Evolutionary conservation across 2,329 filamentous ascomycete species (phyloP), one percentile per base, ranked within the genome.

Genomic region (Phaeosphaeriaceae sp.): DNA sequence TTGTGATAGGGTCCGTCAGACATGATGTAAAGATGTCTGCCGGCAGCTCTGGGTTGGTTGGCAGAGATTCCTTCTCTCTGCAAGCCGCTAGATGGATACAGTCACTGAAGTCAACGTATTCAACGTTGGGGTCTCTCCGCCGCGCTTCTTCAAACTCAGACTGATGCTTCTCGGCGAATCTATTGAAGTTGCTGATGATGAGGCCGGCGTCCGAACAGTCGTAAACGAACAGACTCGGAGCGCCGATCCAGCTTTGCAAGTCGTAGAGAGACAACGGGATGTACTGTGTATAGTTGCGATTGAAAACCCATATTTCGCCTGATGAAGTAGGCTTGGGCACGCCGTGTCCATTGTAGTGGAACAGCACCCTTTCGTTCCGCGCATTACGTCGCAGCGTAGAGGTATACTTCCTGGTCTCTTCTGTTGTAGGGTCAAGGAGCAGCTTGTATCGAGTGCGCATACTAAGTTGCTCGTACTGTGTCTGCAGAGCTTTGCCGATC

Each of bases 251-350:
- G 57, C 91, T 90, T 78, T 98, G 94, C 46, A 99, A 81, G 74
- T 99, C 95, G 71, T 96, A 97, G 9, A 99, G 82, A 1, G 94
- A 97, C 45, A 99, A 91, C 0, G 95, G 95, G 44, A 99, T 99
- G 75, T 99, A 99, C 78, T 99, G 95, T 0, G 95, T 99, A 76
- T 97, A 99, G 67, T 92, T 98, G 69, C 95, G 94, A 79, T 99
- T 99, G 78, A 99, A 99, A 5, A 98, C 96, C 95, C 95, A 99
- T 20, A 99, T 96, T 77, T 99, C 95, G 15, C 95, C 95, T 4
- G 94, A 97, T 2, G 91, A 88, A 0, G 95, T 99, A 2, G 95
- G 95, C 72, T 97, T 92, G 1, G 95, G 95, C 11, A 99, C 95
- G 48, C 95, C 95, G 76, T 99, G 95, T 17, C 95, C 95, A 70